Base-by-base conservation (phyloP, 2,329 filamentous ascomycete species). In the Ophiostoma ulmi region DNA sequence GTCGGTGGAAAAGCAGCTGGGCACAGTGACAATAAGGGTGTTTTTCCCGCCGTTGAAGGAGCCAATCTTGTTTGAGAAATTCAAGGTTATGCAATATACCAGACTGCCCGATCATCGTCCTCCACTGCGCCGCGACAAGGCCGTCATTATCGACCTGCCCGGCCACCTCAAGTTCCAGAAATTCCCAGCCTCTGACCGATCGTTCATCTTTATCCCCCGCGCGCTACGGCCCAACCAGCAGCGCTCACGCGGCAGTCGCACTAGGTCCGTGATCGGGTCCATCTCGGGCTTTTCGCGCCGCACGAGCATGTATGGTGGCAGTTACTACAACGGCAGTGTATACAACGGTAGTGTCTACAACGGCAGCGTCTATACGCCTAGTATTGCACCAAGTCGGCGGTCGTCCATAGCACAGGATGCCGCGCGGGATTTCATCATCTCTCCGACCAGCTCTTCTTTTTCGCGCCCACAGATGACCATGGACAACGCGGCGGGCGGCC, bases 181-280 rank as follows among this genome's bases (percentile, higher is more conserved):
- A 72, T 97, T 95, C 80, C 95, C 95, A 6, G 91, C 93, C 1
- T 85, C 87, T 66, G 94, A 97, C 76, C 86, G 95, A 74, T 98
- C 95, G 0, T 99, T 99, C 79, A 97, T 97, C 76, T 99, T 99
- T 81, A 99, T 99, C 72, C 95, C 95, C 14, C 87, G 95, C 75
- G 94, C 94, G 13, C 86, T 97, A 82, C 88, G 95, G 75, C 95
- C 95, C 17, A 97, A 97, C 78, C 93, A 97, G 67, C 92, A 97
- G 81, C 87, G 89, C 39, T 87, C 90, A 69, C 86, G 91, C 70
- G 91, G 90, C 72, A 90, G 92, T 77, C 90, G 92, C 52, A 89
- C 92, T 52, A 86, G 90, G 72, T 91, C 92, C 71, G 88, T 88
- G 20, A 86, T 91, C 80, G 90, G 84, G 74, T 92, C 83, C 76